These are phyloP conservation scores for Blepharisma stoltei DNA, from an alignment of 73 alveolate species.

Conservation along the genomic window DNA sequence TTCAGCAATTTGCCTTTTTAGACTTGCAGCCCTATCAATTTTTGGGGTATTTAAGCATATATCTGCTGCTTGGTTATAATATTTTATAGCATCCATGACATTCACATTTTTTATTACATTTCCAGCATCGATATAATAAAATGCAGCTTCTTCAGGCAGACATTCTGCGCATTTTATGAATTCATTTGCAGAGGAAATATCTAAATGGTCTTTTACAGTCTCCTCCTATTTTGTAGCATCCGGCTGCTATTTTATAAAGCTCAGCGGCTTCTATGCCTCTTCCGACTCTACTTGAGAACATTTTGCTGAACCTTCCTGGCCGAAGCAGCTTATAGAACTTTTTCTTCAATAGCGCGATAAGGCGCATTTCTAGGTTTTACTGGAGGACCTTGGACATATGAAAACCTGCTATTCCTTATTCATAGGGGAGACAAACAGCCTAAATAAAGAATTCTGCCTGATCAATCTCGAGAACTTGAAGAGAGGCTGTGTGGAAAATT, in stretches of 20 bases:
- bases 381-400: too few relatives aligned
- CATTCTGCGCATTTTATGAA: conserved; percentile 61
- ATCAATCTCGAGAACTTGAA: too few relatives aligned
- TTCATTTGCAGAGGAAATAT: conserved; percentile 48
- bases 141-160: conserved; percentile 49
- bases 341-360: too few relatives aligned
- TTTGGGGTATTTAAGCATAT: conserved; percentile 46
- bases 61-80: conserved; percentile 54
- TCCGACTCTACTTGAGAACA: conserved; percentile 54
- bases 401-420: too few relatives aligned
- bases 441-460: too few relatives aligned
- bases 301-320: conserved; percentile 64
- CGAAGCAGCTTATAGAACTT: conserved; percentile 42
- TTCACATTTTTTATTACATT: conserved; percentile 51
- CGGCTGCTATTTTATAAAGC: not conserved
- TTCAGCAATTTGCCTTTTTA: conserved; percentile 67
- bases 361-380: too few relatives aligned
- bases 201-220: conserved; percentile 49
- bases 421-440: too few relatives aligned
- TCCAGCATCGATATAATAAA: conserved; percentile 62
- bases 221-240: conserved; percentile 58
- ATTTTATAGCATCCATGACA: conserved; percentile 37
- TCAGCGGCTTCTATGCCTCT: conserved; percentile 72
- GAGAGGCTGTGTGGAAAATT: too few relatives aligned
- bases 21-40: conserved; percentile 67